A percentile compares a stretch with the other conserved stretches of the same genome.
Evolutionary conservation across 2,329 filamentous ascomycete genomes (phyloP).

Genomic region (Apiospora arundinis): DNA sequence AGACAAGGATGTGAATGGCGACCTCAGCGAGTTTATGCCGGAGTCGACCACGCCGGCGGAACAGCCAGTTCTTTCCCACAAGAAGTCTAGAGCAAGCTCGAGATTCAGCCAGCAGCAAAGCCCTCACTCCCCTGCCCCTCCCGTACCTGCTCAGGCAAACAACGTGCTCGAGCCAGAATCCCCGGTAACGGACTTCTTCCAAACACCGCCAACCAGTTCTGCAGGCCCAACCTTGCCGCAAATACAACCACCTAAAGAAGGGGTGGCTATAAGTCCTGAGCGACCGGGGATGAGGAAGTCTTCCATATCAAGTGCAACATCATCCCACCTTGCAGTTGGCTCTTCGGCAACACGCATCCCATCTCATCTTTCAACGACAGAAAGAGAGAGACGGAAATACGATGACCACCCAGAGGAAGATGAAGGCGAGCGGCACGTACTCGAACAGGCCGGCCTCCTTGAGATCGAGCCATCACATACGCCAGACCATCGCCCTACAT

Average conservation of each 20-base stretch:
- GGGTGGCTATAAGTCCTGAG: constrained; percentile 45
- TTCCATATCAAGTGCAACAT: constrained; percentile 51
- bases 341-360: constrained; percentile 36
- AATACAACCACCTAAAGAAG: constrained; percentile 51
- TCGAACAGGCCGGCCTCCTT: constrained; percentile 72
- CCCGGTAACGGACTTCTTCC: constrained; percentile 52
- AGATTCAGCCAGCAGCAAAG: constrained; percentile 42
- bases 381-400: constrained; percentile 38
- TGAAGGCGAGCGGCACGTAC: constrained; percentile 70
- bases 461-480: constrained; percentile 50
- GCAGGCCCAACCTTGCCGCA: constrained; percentile 44
- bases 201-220: constrained; percentile 54
- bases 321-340: constrained; percentile 36
- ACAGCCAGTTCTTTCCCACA: constrained; percentile 33
- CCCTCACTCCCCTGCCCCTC: constrained; percentile 43
- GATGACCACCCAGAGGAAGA: constrained; percentile 59
- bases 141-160: constrained; percentile 36
- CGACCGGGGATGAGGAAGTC: constrained; percentile 44
- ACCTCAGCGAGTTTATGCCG: constrained; percentile 35
- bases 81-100: constrained; percentile 45
- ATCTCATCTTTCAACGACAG: constrained; percentile 24
- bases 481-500: constrained; percentile 49
- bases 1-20: constrained; percentile 59
- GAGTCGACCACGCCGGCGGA: constrained; percentile 28
- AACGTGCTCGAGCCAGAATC: constrained; percentile 31